Evolutionary conservation across 306 rosid species (phyloP).

Genomic region (Casuarina cunninghamiana): DNA sequence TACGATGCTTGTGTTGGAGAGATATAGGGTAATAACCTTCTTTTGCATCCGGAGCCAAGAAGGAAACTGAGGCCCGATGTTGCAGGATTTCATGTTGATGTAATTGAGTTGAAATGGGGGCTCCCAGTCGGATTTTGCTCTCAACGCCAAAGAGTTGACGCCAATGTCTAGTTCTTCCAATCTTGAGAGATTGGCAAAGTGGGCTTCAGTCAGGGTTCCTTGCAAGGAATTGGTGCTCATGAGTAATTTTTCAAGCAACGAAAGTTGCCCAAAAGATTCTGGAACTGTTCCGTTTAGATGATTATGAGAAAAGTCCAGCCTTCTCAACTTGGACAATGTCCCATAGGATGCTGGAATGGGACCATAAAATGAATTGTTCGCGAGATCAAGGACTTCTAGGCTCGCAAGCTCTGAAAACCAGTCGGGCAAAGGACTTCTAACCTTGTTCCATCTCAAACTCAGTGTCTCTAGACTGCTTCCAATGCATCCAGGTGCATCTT

Average conservation of each 20-base stretch:
- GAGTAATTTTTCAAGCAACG: neutral
- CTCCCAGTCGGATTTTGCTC: conserved; percentile 6
- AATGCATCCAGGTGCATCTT: neutral
- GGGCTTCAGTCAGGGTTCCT: conserved; percentile 9
- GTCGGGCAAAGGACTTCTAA: conserved; percentile 14
- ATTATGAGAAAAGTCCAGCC: conserved; percentile 7
- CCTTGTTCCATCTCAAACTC: conserved; percentile 1
- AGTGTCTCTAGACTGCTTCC: conserved; percentile 19
- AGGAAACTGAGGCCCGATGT: conserved; percentile 16
- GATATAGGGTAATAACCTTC: conserved; percentile 5
- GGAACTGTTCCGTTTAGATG: conserved; percentile 18
- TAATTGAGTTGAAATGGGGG: conserved; percentile 23
- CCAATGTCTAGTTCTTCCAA: conserved; percentile 19
- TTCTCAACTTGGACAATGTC: neutral
- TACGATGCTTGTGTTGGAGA: conserved; percentile 22
- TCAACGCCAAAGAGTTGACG: conserved; percentile 12
- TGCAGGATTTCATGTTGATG: conserved; percentile 13
- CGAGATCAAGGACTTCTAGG: neutral
- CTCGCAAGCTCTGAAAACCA: conserved; percentile 17
- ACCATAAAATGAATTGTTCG: conserved; percentile 10
- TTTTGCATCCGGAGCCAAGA: conserved; percentile 15
- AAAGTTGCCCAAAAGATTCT: conserved; percentile 17
- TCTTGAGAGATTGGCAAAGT: conserved; percentile 12
- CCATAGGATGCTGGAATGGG: conserved; percentile 25
- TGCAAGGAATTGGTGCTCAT: conserved; percentile 8